Base-by-base conservation (phyloP, 768 basidiomycete species). In the Mycena maculata region DNA sequence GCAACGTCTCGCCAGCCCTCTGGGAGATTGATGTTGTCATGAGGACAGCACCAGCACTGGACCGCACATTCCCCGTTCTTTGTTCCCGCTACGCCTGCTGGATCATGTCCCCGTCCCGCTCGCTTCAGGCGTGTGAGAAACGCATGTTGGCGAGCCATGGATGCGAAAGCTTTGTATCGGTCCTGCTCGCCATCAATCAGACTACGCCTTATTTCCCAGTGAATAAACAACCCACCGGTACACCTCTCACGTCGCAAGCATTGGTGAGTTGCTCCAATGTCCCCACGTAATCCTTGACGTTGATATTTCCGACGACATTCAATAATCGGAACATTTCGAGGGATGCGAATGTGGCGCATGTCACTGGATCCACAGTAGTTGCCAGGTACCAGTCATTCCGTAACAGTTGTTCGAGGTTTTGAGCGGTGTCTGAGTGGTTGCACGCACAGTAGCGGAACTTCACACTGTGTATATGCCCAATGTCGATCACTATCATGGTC, bases 11-110 rank as follows among this genome's bases (percentile, higher is more conserved):
- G 15, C 73, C 73, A 73, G 23, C 57, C 60, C 2, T 47, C 66
- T 4, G 68, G 73, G 0, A 73, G 57, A 33, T 73, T 73, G 2
- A 42, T 49, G 20, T 31, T 55, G 11, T 49, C 38, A 4, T 67
- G 68, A 1, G 72, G 70, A 25, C 72, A 73, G 4, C 68, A 53
- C 70, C 70, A 71, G 44, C 72, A 72, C 16, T 48, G 27, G 2
- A 69, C 67, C 1, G 72, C 68, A 4, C 50, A 41, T 11, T 33
- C 67, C 2, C 72, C 72, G 6, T 39, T n/a, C 15, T 15, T 13
- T 2, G 70, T 71, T 2, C 20, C 11, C 20, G 22, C 3, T n/a
- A 73, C 15, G 2, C 53, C 49, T 1, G 15, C 23, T 0, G 18
- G 1, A 13, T 60, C 60, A 28, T 71, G 64, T 0, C 30, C 70